phyloP scores from a whole-genome alignment of 345 rosid species.

The Psidium friedrichsthalianum region DNA sequence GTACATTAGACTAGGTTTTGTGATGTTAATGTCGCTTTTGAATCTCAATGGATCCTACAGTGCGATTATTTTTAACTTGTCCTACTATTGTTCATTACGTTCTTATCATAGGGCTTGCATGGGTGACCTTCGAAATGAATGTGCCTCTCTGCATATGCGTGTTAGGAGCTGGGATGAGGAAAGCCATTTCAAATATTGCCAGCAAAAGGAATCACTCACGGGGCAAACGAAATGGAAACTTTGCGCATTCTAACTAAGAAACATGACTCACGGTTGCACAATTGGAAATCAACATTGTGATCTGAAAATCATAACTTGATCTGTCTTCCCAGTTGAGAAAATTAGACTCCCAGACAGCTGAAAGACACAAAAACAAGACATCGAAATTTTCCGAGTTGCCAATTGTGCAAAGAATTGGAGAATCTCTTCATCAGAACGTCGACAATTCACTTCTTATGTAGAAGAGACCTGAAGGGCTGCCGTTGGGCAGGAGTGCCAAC shows the following conservation, averaged over 20 bases:
- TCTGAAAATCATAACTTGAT: not conserved
- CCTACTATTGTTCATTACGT: not conserved
- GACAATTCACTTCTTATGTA: not conserved
- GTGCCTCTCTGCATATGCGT: not conserved
- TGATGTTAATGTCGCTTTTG: too few relatives aligned
- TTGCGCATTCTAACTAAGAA: not conserved
- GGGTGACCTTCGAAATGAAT: not conserved
- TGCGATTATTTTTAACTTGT: not conserved
- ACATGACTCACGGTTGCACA: not conserved
- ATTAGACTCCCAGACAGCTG: not conserved
- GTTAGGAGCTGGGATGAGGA: not conserved
- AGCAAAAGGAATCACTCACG: too few relatives aligned
- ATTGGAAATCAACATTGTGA: not conserved
- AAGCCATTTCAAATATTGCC: not conserved
- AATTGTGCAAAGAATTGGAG: not conserved
- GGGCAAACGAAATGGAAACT: too few relatives aligned
- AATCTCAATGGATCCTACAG: not conserved
- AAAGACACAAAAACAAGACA: not conserved
- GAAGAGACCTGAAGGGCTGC: conserved; percentile 25
- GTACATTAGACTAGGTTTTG: not conserved
- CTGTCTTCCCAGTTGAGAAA: not conserved
- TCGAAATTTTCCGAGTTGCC: not conserved
- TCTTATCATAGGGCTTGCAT: not conserved
- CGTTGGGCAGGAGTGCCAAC: conserved; percentile 18
- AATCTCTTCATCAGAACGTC: not conserved